Base-by-base conservation (phyloP, 2,329 filamentous ascomycete species). In the Fusarium siculi region DNA sequence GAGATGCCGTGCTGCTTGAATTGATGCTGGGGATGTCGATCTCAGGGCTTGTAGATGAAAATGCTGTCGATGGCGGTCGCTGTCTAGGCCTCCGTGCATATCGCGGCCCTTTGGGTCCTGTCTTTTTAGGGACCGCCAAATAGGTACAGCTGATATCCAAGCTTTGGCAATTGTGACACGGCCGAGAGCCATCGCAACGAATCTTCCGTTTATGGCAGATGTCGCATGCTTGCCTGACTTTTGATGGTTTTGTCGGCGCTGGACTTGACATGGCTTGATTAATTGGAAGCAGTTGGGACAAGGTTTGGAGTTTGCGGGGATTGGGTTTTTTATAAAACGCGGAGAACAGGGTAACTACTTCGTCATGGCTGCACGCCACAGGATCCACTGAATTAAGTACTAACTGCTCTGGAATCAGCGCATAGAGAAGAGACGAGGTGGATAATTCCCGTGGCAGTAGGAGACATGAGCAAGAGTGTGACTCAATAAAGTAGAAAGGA, bases 91-190 rank as follows among this genome's bases (percentile, higher is more conserved):
- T 42, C n/a, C 37, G n/a, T 1, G 32, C 61, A 46, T 57, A 36
- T 14, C 68, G 56, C 2, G 68, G 54, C 0, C 68, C 68, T 1
- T 77, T 78, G 1, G 77, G 79, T 0, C 79, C 79, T 3, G 78
- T 81, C 75, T 80, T 81, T 43, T 79, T 80, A 7, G 74, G 79
- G 7, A 80, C 74, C 1, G 78, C 78, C 15, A 79, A 16, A 58
- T 81, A 81, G 0, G 78, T 80, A 60, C 80, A 81, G 4, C 52
- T 53, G 25, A 68, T 23, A 8, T 52, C 61, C 2, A 70, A 63
- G 1, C 50, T 47, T n/a, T 28, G 50, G 36, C 80, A 81, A 64
- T 79, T 80, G 9, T 53, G 34, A 44, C 80, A 81, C 1, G 80
- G 79, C 3, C 50, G 60, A 4, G 47, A 43, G 7, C 79, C 78